Percentiles rank a stretch among this genome's conserved stretches.
Evolutionary conservation across 139 green algal genomes (phyloP).

Genomic region (Picochlorum costavermella): DNA sequence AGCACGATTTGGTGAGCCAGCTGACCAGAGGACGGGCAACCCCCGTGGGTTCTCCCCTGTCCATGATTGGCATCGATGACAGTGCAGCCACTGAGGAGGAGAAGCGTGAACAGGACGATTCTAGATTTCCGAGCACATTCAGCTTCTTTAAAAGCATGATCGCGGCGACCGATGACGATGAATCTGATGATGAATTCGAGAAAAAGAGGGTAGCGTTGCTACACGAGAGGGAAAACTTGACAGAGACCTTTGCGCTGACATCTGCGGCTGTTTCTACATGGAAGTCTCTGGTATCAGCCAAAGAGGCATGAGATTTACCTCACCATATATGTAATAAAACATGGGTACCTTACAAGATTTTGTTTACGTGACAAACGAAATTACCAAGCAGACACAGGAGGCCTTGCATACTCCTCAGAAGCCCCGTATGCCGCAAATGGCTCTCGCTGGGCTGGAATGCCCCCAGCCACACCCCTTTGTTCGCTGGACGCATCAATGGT

Average conservation of each 20-base stretch:
- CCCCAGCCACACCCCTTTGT: too few relatives aligned
- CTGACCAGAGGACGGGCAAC: slow-evolving; percentile 18
- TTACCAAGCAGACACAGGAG: too few relatives aligned
- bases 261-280: not conserved
- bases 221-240: slow-evolving; percentile 10
- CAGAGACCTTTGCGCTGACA: not conserved
- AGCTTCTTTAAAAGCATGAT: slow-evolving; percentile 25
- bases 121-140: slow-evolving; percentile 16
- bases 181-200: slow-evolving; percentile 4
- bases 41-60: slow-evolving; percentile 1
- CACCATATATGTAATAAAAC: too few relatives aligned
- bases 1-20: slow-evolving; percentile 25
- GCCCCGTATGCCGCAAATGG: too few relatives aligned
- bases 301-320: too few relatives aligned
- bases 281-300: not conserved
- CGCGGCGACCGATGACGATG: too few relatives aligned
- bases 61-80: not conserved
- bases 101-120: not conserved
- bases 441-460: too few relatives aligned
- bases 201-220: slow-evolving; percentile 2
- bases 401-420: too few relatives aligned
- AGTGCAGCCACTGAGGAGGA: not conserved
- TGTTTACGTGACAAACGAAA: too few relatives aligned
- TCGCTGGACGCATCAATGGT: slow-evolving; percentile 5
- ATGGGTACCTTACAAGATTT: too few relatives aligned